phyloP scores from a whole-genome alignment of 169 alveolate genomes.

The Plasmodium blacklocki region DNA sequence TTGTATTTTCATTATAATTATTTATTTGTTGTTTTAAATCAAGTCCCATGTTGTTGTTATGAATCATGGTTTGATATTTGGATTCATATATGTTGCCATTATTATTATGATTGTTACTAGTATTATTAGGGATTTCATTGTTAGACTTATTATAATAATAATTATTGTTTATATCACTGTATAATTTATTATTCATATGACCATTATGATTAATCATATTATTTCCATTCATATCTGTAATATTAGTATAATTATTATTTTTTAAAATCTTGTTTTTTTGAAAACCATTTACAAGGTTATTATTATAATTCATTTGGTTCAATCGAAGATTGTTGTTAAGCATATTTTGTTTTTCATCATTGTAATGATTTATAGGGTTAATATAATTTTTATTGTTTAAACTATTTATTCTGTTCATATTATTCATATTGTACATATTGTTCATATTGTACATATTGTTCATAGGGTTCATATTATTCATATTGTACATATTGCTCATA shows the following conservation, averaged over 20 bases:
- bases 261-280: not conserved
- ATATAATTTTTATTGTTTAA: too few relatives aligned
- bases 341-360: not conserved
- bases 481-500: too few relatives aligned
- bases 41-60: slow-evolving; percentile 18
- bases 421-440: too few relatives aligned
- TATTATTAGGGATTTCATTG: not conserved
- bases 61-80: slow-evolving; percentile 4
- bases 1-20: slow-evolving; percentile 23
- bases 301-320: too few relatives aligned
- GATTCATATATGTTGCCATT: slow-evolving; percentile 19
- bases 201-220: slow-evolving; percentile 4
- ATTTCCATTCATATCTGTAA: slow-evolving; percentile 4
- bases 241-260: slow-evolving; percentile 1
- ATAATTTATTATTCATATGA: slow-evolving; percentile 13
- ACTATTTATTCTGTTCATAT: too few relatives aligned
- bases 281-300: too few relatives aligned
- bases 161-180: not conserved
- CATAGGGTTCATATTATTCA: too few relatives aligned
- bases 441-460: too few relatives aligned
- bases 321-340: slow-evolving; percentile 5
- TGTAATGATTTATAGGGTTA: too few relatives aligned
- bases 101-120: not conserved
- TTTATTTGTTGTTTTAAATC: slow-evolving; percentile 15
- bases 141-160: not conserved